A percentile compares a stretch with the other conserved stretches of the same genome.
Conservation (phyloP, 805 yeast species). For the Candida alai region DNA sequence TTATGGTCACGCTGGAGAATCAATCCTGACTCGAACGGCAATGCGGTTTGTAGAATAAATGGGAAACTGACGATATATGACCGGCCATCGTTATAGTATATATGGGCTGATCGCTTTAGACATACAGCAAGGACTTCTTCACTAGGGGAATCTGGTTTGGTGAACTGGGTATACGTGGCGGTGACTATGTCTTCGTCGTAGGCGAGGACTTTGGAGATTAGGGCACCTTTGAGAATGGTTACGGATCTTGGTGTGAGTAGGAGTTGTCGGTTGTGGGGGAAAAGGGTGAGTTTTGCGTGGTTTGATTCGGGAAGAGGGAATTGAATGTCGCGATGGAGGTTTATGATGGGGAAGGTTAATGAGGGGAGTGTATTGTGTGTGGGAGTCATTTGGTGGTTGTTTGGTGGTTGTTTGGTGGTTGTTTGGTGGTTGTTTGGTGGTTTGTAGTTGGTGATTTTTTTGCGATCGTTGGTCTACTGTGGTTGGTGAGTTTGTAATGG, state of each 20-base stretch:
- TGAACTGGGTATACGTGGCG: conserved; percentile 61
- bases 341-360: conserved; percentile 31
- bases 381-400: too few relatives aligned
- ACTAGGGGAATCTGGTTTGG: conserved; percentile 3
- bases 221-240: conserved; percentile 45
- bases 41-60: conserved; percentile 55
- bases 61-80: conserved; percentile 65
- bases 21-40: conserved; percentile 66
- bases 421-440: too few relatives aligned
- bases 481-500: too few relatives aligned
- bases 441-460: too few relatives aligned
- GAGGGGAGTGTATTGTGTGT: too few relatives aligned
- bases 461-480: too few relatives aligned
- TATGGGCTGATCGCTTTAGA: conserved; percentile 53
- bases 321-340: conserved; percentile 22
- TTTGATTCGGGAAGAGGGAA: conserved; percentile 13
- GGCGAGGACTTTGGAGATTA: conserved; percentile 44
- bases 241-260: conserved; percentile 37
- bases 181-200: conserved; percentile 50
- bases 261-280: conserved; percentile 30
- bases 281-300: conserved; percentile 16
- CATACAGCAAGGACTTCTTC: conserved; percentile 51
- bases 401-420: too few relatives aligned
- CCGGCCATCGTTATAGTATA: conserved; percentile 60
- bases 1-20: conserved; percentile 50